These are phyloP conservation scores for Cyclotella baltica DNA, from an alignment of 108 stramenopile species.

Conservation along the genomic window DNA sequence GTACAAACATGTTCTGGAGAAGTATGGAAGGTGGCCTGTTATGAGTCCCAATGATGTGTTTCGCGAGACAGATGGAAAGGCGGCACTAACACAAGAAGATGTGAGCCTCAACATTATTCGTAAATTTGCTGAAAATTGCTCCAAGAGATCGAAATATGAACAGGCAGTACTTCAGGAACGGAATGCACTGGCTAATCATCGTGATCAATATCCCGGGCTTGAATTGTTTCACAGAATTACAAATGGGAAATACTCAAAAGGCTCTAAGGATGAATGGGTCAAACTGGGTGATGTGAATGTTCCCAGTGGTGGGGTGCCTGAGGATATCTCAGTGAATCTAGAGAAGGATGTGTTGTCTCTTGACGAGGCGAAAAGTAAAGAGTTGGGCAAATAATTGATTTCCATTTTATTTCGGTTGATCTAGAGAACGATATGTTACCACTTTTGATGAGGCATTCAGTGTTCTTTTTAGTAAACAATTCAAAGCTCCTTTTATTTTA, in stretches of 20 bases:
- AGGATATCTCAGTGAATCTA: conserved; percentile 38
- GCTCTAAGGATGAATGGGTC: not conserved
- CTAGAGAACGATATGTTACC: conserved; percentile 40
- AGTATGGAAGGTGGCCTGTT: conserved; percentile 51
- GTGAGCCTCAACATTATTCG: conserved; percentile 47
- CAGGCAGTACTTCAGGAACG: conserved; percentile 45
- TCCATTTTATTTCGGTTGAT: conserved; percentile 27
- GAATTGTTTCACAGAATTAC: conserved; percentile 20
- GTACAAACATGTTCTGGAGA: conserved; percentile 34
- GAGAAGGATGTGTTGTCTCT: conserved; percentile 32
- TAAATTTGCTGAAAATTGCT: conserved; percentile 49
- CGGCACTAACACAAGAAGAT: conserved; percentile 48
- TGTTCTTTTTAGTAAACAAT: no score
- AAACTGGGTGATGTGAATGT: conserved; percentile 38
- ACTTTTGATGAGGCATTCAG: not conserved
- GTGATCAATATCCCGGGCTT: not conserved
- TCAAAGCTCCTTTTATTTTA: no score
- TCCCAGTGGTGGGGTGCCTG: conserved; percentile 45
- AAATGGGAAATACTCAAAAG: not conserved
- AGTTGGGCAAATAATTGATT: not conserved
- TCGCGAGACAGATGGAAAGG: not conserved
- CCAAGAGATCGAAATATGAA: conserved; percentile 46
- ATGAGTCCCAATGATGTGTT: not conserved
- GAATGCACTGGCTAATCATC: conserved; percentile 16
- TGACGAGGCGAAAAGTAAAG: not conserved